These are phyloP conservation scores for Arctium lappa DNA, from an alignment of 129 eudicot species.

Conservation along the genomic window DNA sequence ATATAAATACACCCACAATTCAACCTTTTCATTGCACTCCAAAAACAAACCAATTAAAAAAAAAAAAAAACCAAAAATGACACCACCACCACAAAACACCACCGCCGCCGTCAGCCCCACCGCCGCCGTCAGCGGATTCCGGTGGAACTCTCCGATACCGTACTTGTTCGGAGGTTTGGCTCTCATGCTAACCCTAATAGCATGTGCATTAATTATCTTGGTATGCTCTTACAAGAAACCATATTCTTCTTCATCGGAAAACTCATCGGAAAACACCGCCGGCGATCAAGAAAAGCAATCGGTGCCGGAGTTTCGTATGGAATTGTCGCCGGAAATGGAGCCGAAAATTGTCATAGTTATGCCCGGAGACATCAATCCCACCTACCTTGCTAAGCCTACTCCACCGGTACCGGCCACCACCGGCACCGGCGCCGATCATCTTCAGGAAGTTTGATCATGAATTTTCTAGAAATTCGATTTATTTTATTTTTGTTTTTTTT, in stretches of 20 bases:
- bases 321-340: conserved; percentile 46
- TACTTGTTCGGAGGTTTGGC: conserved; percentile 59
- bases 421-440: conserved; percentile 6
- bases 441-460: conserved; percentile 31
- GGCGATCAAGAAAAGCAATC: conserved; percentile 20
- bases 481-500: not conserved
- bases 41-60: conserved; percentile 5
- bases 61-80: conserved; percentile 6
- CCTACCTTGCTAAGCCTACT: conserved; percentile 55
- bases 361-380: conserved; percentile 70
- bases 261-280: conserved; percentile 5
- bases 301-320: conserved; percentile 21
- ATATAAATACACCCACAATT: conserved; percentile 34
- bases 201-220: conserved; percentile 53
- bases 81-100: conserved; percentile 24
- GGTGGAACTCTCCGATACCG: conserved; percentile 56
- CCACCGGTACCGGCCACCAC: conserved; percentile 11
- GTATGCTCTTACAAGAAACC: conserved; percentile 46
- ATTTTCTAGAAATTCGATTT: not conserved
- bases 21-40: conserved; percentile 16
- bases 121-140: conserved; percentile 29
- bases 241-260: conserved; percentile 8
- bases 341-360: conserved; percentile 56
- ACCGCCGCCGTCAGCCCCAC: conserved; percentile 21
- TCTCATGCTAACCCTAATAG: conserved; percentile 43